These are phyloP conservation scores for Saccharomyces jurei DNA, from an alignment of 805 yeast genomes.

Conservation along the genomic window DNA sequence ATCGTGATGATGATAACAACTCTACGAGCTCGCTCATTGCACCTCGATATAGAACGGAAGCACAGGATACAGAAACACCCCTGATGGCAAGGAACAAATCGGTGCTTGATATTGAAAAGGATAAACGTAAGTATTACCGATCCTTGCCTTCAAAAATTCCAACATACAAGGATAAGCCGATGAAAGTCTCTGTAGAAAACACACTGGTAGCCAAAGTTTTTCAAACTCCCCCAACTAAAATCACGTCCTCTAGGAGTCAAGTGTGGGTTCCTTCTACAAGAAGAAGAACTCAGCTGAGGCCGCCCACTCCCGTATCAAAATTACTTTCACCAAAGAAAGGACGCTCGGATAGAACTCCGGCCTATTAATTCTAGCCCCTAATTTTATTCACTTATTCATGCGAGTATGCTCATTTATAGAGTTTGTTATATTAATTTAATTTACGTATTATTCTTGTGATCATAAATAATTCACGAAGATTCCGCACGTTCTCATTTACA, in stretches of 20 bases:
- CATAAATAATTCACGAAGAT: not conserved
- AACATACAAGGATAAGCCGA: not conserved
- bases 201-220: slow-evolving; percentile 1
- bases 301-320: slow-evolving; percentile 21
- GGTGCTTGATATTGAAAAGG: not conserved
- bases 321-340: slow-evolving; percentile 3
- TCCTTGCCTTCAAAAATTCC: not conserved
- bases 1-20: not conserved
- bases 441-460: not conserved
- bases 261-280: slow-evolving; percentile 10
- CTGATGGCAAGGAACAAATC: not conserved
- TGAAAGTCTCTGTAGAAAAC: not conserved
- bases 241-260: not conserved
- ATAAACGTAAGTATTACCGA: not conserved
- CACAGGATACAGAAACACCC: not conserved
- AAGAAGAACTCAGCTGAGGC: slow-evolving; percentile 7
- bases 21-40: not conserved
- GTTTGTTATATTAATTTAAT: not conserved
- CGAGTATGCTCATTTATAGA: not conserved
- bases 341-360: not conserved
- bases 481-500: not conserved
- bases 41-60: not conserved
- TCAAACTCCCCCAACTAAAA: slow-evolving; percentile 3
- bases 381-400: not conserved
- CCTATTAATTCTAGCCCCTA: not conserved